phyloP scores from a whole-genome alignment of 306 rosid species.

The Rubus idaeus region DNA sequence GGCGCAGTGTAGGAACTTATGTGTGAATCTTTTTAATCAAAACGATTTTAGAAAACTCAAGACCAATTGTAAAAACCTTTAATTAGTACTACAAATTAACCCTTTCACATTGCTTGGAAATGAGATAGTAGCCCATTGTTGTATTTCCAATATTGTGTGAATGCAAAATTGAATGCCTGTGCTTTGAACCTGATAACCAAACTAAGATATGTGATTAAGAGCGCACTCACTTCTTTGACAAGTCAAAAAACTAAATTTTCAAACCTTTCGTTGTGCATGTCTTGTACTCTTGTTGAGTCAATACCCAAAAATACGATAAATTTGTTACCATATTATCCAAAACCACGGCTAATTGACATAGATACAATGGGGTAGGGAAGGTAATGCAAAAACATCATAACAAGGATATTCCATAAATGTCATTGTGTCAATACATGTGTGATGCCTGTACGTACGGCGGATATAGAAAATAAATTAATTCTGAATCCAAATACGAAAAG shows the following conservation, averaged over 20 bases:
- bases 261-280: background rate
- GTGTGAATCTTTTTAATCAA: too few species aligned
- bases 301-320: background rate
- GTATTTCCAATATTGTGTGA: background rate
- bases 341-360: background rate
- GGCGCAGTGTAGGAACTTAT: too few species aligned
- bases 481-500: background rate
- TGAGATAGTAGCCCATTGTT: background rate
- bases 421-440: background rate
- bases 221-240: background rate
- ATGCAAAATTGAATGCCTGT: background rate
- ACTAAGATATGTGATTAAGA: background rate
- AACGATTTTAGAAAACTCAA: too few species aligned
- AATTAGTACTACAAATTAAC: too few species aligned
- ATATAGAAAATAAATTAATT: background rate
- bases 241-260: background rate
- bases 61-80: too few species aligned
- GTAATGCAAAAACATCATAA: conserved; percentile 2
- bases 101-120: background rate
- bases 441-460: background rate
- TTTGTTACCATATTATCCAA: background rate
- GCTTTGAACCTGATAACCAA: background rate
- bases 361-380: background rate
- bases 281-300: background rate
- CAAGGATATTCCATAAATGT: background rate